These are phyloP conservation scores for Ilex paraguariensis DNA, from an alignment of 305 asterid genomes.

Conservation along the genomic window DNA sequence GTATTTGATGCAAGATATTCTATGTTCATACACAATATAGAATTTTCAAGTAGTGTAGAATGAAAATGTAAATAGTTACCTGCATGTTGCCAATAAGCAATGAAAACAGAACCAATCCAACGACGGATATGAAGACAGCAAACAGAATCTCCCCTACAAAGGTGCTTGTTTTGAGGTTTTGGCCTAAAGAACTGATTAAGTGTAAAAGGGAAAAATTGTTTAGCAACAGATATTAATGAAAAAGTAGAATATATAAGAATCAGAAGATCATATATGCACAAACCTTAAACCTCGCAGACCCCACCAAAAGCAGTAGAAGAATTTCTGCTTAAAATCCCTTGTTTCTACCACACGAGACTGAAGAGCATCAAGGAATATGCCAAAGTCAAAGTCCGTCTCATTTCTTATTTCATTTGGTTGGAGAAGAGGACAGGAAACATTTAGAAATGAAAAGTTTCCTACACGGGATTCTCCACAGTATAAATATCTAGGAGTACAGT, in stretches of 20 bases:
- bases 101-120: conserved; percentile 53
- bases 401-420: conserved; percentile 24
- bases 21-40: too few species aligned
- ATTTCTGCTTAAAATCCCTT: conserved; percentile 29
- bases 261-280: conserved; percentile 5
- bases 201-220: neutral
- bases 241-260: neutral
- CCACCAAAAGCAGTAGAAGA: conserved; percentile 76
- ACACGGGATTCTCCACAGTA: conserved; percentile 23
- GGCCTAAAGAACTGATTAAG: conserved; percentile 60
- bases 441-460: conserved; percentile 27
- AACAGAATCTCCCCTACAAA: conserved; percentile 43
- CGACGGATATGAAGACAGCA: conserved; percentile 40
- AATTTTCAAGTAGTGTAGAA: neutral
- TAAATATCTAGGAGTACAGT: conserved; percentile 18
- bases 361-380: conserved; percentile 61
- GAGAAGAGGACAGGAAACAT: conserved; percentile 34
- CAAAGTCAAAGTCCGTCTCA: conserved; percentile 45
- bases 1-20: too few species aligned
- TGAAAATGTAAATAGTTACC: conserved; percentile 19
- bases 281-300: conserved; percentile 67
- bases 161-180: conserved; percentile 56
- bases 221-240: neutral
- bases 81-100: conserved; percentile 73
- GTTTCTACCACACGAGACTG: conserved; percentile 43